Evolutionary conservation across 2,329 filamentous ascomycete species (phyloP), one percentile per base, ranked within the genome.

Genomic region (Pleomassaria siparia): DNA sequence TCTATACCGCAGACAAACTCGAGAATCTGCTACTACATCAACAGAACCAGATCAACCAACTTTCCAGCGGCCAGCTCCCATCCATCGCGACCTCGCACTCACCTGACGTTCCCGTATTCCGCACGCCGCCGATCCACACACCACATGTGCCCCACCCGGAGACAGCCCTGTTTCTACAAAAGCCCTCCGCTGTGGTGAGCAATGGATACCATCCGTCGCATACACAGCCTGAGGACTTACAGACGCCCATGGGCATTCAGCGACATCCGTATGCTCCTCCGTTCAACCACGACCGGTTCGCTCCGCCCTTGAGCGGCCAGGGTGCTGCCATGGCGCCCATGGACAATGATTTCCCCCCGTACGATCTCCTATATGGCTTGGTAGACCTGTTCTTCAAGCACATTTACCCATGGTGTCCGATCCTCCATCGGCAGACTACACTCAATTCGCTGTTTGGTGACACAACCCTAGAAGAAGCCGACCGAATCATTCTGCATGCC

Each of bases 351-450:
- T 75, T 84, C 1, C 82, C 82, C 2, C 80, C 82, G 0, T 81
- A 83, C 51, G 81, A 84, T 52, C 71, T 84, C 11, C 64, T 84
- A 3, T 84, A 83, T 50, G 79, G 77, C 2, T 69, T 85, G 2
- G 80, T 82, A 13, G 81, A 84, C 50, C 69, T 84, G 7, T 85
- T 82, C 65, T 84, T 85, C 71, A 83, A 82, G 56, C 81, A 85
- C 60, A 80, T 82, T 61, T 84, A 84, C 55, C 81, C 81, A 0
- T 85, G 82, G 82, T 95, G 90, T 65, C 91, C 91, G 0, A 94
- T 96, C 20, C 76, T 96, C n/a, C 89, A 96, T 70, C 83, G 89
- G 18, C 85, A 88, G 62, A 85, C 87, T 3, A 95, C 90, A 0
- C 71, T 96, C 8, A 88, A 95, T 58, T 84, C 85, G 0, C 77